phyloP scores from a whole-genome alignment of 345 rosid species.

The Eucalyptus marginata region DNA sequence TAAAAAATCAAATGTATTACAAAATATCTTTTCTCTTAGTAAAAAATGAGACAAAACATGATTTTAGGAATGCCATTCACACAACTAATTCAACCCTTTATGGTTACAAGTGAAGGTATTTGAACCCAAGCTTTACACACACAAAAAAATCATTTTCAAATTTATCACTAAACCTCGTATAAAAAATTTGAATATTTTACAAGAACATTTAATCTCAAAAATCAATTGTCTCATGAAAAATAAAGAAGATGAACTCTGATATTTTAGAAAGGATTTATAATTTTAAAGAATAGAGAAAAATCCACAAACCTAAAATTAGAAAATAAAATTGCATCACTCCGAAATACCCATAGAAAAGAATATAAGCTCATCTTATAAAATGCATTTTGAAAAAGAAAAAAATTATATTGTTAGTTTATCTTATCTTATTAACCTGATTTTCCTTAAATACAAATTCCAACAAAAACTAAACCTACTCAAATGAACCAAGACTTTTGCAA shows the following conservation, averaged over 20 bases:
- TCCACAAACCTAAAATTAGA: no score
- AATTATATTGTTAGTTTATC: no score
- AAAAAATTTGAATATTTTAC: neutral
- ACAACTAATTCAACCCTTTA: neutral
- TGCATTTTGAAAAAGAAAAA: no score
- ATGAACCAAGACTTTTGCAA: neutral
- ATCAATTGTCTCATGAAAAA: neutral
- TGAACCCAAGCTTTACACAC: no score
- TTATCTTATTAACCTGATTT: neutral
- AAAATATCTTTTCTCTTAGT: neutral
- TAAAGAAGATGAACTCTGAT: neutral
- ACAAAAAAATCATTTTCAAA: neutral
- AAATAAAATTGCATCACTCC: no score
- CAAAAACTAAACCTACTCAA: neutral
- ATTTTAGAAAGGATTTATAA: neutral
- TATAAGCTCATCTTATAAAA: no score
- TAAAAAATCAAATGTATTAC: neutral
- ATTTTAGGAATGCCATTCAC: neutral
- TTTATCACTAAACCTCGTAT: neutral
- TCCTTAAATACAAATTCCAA: neutral
- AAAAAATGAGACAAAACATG: neutral
- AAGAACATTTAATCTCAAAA: neutral
- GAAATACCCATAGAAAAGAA: no score
- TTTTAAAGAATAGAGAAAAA: no score
- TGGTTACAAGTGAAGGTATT: no score